Evolutionary conservation across 106 monocot genomes (phyloP).

Genomic region (Chionographis japonica): DNA sequence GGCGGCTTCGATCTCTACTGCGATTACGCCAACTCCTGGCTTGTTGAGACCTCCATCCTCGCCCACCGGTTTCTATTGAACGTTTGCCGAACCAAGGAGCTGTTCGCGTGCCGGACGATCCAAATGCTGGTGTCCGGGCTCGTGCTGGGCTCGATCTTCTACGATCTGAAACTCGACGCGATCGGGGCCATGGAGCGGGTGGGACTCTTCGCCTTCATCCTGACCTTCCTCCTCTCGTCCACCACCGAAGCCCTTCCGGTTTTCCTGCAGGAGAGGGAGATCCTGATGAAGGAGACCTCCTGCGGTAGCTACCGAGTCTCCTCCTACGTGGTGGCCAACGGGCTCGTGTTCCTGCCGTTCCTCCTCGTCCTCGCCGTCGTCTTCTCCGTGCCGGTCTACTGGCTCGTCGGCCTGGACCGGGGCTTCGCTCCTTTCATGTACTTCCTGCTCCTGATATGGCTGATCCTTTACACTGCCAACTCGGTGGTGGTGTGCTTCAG

Average conservation of each 20-base stretch:
- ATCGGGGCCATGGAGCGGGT: conserved; percentile 44
- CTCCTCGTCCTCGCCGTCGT: conserved; percentile 55
- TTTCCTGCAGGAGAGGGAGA: conserved; percentile 82
- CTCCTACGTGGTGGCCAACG: conserved; percentile 75
- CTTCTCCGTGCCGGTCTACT: conserved; percentile 74
- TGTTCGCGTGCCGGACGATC: conserved; percentile 66
- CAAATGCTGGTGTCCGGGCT: conserved; percentile 69
- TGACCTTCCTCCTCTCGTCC: conserved; percentile 82
- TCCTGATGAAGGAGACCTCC: conserved; percentile 80
- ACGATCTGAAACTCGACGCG: conserved; percentile 31
- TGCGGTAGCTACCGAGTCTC: conserved; percentile 71
- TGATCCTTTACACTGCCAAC: conserved; percentile 89
- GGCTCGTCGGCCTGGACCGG: conserved; percentile 55
- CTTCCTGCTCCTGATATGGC: conserved; percentile 81
- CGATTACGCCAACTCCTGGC: conserved; percentile 44
- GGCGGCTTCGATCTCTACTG: not conserved
- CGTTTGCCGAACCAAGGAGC: conserved; percentile 68
- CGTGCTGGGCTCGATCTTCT: conserved; percentile 87
- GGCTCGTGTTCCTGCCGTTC: conserved; percentile 80
- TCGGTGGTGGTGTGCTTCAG: conserved; percentile 82
- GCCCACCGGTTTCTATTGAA: conserved; percentile 66
- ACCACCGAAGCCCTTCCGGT: conserved; percentile 87
- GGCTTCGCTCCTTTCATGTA: conserved; percentile 39
- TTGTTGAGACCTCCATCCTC: conserved; percentile 64
- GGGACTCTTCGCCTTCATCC: conserved; percentile 86